A percentile compares a stretch with the other conserved stretches of the same genome.
Conservation (phyloP, 495 filamentous ascomycete genomes). For the Aspergillus baeticus region DNA sequence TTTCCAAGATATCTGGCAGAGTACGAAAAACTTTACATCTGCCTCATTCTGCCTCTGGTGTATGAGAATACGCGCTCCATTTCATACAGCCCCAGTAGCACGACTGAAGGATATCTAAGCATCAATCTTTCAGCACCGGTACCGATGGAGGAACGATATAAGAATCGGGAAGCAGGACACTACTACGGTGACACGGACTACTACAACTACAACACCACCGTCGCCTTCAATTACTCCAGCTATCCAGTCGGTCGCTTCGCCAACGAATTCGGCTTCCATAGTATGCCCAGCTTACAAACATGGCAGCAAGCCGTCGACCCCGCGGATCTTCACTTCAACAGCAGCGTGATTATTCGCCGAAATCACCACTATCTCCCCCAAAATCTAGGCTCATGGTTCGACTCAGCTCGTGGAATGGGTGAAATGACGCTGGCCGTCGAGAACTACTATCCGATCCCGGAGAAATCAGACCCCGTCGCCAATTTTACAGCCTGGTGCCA, state of each 20-base stretch:
- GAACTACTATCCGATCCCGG: conserved; percentile 61
- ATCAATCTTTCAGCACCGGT: conserved; percentile 56
- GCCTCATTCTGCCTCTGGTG: conserved; percentile 58
- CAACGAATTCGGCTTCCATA: conserved; percentile 67
- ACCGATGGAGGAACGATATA: conserved; percentile 61
- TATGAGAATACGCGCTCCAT: conserved; percentile 66
- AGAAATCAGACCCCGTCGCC: conserved; percentile 52
- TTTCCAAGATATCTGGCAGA: conserved; percentile 49
- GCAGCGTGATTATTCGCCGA: conserved; percentile 55
- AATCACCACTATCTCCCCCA: conserved; percentile 66
- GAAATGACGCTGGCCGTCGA: conserved; percentile 64
- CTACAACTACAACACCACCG: conserved; percentile 61
- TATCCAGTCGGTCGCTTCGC: conserved; percentile 66
- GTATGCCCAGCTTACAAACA: conserved; percentile 63
- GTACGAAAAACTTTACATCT: conserved; percentile 63
- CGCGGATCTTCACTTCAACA: conserved; percentile 59
- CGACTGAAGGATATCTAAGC: conserved; percentile 60
- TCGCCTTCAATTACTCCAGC: conserved; percentile 54
- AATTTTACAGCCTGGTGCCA: conserved; percentile 72
- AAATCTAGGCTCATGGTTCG: conserved; percentile 33
- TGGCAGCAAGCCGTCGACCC: conserved; percentile 56
- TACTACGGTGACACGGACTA: conserved; percentile 70
- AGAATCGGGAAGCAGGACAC: conserved; percentile 52
- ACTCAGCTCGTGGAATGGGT: conserved; percentile 48
- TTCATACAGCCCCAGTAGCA: conserved; percentile 66